phyloP scores from a whole-genome alignment of 1,284 basidiomycete genomes.

The Rhodotorula sp. region DNA sequence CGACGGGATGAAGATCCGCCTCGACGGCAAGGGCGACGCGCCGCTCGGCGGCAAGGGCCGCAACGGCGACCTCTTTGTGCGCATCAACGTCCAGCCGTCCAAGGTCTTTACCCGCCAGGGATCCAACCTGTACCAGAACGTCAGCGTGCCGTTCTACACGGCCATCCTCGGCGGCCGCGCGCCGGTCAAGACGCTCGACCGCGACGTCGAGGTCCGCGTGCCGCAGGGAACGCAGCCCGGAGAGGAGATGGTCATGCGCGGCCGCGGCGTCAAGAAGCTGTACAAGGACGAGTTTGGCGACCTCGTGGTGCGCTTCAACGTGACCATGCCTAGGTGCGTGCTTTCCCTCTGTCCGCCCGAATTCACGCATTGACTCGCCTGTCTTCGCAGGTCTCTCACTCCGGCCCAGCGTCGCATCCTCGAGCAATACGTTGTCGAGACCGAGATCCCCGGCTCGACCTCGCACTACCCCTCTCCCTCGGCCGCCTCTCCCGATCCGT shows the following conservation, averaged over 20 bases:
- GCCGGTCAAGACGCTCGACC: conserved; percentile 91
- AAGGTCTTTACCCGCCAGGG: conserved; percentile 90
- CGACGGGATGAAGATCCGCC: conserved; percentile 90
- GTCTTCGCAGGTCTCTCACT: conserved; percentile 25
- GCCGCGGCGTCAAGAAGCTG: conserved; percentile 73
- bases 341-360: background rate
- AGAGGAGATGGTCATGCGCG: conserved; percentile 93
- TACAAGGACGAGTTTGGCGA: conserved; percentile 63
- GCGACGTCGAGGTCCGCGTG: conserved; percentile 92
- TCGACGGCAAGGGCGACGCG: conserved; percentile 82
- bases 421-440: conserved; percentile 40
- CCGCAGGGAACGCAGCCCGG: conserved; percentile 93
- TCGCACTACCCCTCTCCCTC: conserved; percentile 15
- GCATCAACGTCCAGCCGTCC: conserved; percentile 80
- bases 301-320: conserved; percentile 83
- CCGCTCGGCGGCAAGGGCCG: conserved; percentile 70
- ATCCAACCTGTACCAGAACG: conserved; percentile 85
- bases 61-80: conserved; percentile 82
- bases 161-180: conserved; percentile 90
- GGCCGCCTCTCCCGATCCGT: conserved; percentile 6
- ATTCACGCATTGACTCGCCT: background rate
- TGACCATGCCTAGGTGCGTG: conserved; percentile 84
- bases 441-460: conserved; percentile 40
- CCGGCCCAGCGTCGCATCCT: conserved; percentile 38
- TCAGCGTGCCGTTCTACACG: conserved; percentile 85